These are phyloP conservation scores for Dioszegia hungarica DNA, from an alignment of 768 basidiomycete genomes.

Conservation along the genomic window DNA sequence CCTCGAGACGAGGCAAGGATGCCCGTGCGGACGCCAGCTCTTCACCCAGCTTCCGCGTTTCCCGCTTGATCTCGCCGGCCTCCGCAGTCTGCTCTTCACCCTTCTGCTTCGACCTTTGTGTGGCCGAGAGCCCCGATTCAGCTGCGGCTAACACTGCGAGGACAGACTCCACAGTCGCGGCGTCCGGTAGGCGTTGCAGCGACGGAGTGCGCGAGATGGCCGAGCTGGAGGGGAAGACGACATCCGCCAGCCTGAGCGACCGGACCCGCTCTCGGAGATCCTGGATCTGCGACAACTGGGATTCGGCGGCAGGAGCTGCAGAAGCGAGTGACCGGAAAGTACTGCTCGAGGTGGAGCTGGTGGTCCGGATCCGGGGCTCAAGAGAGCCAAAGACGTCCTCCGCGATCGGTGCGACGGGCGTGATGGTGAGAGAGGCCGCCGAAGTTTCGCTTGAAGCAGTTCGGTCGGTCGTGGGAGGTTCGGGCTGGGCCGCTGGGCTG, in stretches of 20 bases:
- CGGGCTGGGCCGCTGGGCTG: background rate
- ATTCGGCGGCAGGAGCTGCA: background rate
- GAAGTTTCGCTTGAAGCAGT: no score
- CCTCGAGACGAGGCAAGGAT: constrained; percentile 4
- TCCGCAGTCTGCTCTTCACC: background rate
- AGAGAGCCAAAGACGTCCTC: constrained; percentile 4
- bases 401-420: background rate
- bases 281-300: background rate
- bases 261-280: background rate
- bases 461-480: background rate
- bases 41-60: background rate
- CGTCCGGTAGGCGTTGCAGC: background rate
- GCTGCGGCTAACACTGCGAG: background rate
- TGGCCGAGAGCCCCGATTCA: no score
- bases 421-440: no score
- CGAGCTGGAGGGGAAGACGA: constrained; percentile 1
- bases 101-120: no score
- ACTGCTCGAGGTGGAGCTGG: background rate
- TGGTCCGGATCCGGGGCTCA: background rate
- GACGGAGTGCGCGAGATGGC: background rate
- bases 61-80: background rate
- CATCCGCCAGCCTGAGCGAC: background rate
- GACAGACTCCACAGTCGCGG: background rate
- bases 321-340: background rate
- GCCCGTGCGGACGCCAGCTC: background rate